These are phyloP conservation scores for Bremia lactucae DNA, from an alignment of 352 stramenopile genomes.

Conservation along the genomic window DNA sequence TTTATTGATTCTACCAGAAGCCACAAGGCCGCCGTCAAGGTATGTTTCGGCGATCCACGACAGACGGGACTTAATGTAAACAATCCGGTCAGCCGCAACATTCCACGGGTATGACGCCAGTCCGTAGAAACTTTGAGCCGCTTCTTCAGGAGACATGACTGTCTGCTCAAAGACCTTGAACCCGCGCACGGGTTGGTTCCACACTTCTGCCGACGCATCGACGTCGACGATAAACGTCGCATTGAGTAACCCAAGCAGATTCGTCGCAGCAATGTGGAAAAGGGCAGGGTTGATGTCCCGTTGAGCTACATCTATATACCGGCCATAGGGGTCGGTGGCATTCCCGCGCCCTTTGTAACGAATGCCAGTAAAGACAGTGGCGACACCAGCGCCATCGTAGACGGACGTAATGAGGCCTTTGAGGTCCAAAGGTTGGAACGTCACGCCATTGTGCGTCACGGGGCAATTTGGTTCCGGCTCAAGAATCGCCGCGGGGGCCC, in stretches of 20 bases:
- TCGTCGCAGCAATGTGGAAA: slow-evolving; percentile 35
- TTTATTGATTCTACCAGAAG: slow-evolving; percentile 10
- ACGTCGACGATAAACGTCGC: slow-evolving; percentile 34
- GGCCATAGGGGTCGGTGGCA: slow-evolving; percentile 27
- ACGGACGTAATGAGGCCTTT: slow-evolving; percentile 29
- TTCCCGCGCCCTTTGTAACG: slow-evolving; percentile 21
- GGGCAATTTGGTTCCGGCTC: slow-evolving; percentile 32
- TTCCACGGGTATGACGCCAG: slow-evolving; percentile 42
- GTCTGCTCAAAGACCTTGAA: slow-evolving; percentile 36
- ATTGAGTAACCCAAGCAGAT: slow-evolving; percentile 31
- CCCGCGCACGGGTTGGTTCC: slow-evolving; percentile 43
- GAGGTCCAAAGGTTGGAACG: slow-evolving; percentile 30
- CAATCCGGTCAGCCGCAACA: slow-evolving; percentile 19
- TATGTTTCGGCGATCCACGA: slow-evolving; percentile 34
- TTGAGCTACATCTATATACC: slow-evolving; percentile 23
- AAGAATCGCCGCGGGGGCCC: slow-evolving; percentile 26
- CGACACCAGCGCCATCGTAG: slow-evolving; percentile 23
- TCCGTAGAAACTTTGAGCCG: slow-evolving; percentile 23
- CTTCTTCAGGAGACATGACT: slow-evolving; percentile 19
- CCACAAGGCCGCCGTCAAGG: slow-evolving; percentile 24
- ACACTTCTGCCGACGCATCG: slow-evolving; percentile 26
- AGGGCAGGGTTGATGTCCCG: slow-evolving; percentile 36
- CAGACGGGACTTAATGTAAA: slow-evolving; percentile 30
- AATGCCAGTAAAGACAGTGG: slow-evolving; percentile 30
- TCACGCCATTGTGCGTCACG: slow-evolving; percentile 27